Conservation (phyloP, 2,329 filamentous ascomycete genomes). For the Fusarium citri region DNA sequence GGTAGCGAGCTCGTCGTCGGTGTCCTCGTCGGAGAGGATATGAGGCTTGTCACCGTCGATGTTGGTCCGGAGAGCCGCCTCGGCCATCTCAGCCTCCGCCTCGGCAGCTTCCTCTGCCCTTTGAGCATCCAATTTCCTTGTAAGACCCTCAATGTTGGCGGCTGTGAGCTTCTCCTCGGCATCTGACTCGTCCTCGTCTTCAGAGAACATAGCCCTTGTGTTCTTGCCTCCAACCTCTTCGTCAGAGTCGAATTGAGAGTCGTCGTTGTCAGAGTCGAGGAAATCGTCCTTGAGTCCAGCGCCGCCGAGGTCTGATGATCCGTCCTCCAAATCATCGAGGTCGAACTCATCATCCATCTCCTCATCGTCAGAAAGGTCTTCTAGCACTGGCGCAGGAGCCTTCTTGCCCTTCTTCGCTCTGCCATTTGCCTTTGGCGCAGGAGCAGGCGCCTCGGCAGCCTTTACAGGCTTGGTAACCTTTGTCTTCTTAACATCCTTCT, state of each 20-base stretch:
- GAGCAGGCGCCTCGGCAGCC: constrained; percentile 43
- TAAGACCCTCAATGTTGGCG: constrained; percentile 94
- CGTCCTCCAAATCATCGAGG: constrained; percentile 61
- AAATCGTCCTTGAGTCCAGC: constrained; percentile 68
- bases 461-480: constrained; percentile 52
- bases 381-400: constrained; percentile 54
- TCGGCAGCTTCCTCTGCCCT: constrained; percentile 82
- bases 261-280: constrained; percentile 65
- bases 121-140: constrained; percentile 83
- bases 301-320: constrained; percentile 55
- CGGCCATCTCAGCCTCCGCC: constrained; percentile 85
- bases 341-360: constrained; percentile 54
- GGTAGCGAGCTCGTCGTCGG: constrained; percentile 69
- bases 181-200: constrained; percentile 91
- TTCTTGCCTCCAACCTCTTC: constrained; percentile 65
- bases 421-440: constrained; percentile 45
- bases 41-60: constrained; percentile 81
- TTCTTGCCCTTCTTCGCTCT: constrained; percentile 50
- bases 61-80: constrained; percentile 91
- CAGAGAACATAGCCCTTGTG: constrained; percentile 81
- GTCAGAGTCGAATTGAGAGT: constrained; percentile 79
- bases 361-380: constrained; percentile 60
- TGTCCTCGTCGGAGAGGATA: constrained; percentile 71
- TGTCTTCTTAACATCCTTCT: constrained; percentile 48
- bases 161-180: constrained; percentile 91